phyloP scores from a whole-genome alignment of 192 early-diverging fungal species.

The Backusella circina region DNA sequence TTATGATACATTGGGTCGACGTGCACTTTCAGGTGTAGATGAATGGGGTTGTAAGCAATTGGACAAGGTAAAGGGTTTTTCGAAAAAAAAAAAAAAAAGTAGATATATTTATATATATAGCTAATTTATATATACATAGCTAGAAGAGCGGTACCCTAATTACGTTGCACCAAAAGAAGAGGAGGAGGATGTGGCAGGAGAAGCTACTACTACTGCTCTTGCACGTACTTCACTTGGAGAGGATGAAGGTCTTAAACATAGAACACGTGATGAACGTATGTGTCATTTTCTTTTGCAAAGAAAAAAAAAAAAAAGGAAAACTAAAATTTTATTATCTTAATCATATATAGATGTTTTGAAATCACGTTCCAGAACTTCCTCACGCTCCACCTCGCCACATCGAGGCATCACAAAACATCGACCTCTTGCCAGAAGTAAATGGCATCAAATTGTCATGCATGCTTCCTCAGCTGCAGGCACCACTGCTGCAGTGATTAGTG shows the following conservation, averaged over 20 bases:
- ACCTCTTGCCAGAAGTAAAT: constrained; percentile 37
- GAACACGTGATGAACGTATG: constrained; percentile 18
- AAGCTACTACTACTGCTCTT: constrained; percentile 28
- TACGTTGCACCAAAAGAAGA: constrained; percentile 26
- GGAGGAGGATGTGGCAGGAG: constrained; percentile 14
- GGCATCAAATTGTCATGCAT: constrained; percentile 61
- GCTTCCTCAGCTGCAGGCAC: constrained; percentile 58
- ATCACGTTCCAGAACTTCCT: constrained; percentile 23
- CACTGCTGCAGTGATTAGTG: constrained; percentile 77
- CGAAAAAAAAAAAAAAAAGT: neutral
- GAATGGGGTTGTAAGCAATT: constrained; percentile 4
- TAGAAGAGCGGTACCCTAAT: constrained; percentile 29
- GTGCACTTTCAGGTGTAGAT: constrained; percentile 12
- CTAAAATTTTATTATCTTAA: too few relatives aligned
- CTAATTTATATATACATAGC: neutral
- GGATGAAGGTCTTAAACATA: neutral
- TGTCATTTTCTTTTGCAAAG: neutral
- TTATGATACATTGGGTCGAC: constrained; percentile 57
- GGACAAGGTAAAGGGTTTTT: constrained; percentile 10
- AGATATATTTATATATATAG: neutral
- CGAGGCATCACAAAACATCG: constrained; percentile 27
- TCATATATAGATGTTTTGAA: constrained; percentile 21
- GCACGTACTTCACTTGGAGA: constrained; percentile 36
- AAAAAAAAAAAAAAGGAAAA: neutral
- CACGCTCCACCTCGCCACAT: constrained; percentile 32